Conservation (phyloP, 768 basidiomycete species). For the Amylocystis lapponica region DNA sequence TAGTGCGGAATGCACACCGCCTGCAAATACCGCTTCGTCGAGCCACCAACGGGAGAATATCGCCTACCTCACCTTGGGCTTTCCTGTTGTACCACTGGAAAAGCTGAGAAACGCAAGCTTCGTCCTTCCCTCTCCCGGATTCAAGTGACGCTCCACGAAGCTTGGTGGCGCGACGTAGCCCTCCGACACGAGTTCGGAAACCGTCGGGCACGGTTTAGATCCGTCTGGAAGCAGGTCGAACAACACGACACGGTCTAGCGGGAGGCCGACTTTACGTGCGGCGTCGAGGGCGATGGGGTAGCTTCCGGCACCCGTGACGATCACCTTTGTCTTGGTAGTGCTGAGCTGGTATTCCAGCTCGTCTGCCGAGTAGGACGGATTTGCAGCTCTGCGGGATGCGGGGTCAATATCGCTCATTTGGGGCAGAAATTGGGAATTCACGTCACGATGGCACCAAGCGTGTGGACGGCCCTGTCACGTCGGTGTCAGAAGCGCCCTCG, state of each 20-base stretch:
- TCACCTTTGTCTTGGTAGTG: conserved; percentile 17
- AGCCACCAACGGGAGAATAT: conserved; percentile 32
- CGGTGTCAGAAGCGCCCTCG: too few species aligned
- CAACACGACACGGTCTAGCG: conserved; percentile 16
- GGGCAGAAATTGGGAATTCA: conserved; percentile 25
- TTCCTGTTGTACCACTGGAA: conserved; percentile 73
- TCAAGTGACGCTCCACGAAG: conserved; percentile 47
- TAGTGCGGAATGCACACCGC: conserved; percentile 35
- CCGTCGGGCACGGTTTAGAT: conserved; percentile 21
- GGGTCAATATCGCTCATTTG: too few species aligned
- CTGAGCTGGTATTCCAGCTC: conserved; percentile 27
- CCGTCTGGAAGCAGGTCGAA: conserved; percentile 13
- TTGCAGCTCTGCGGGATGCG: conserved; percentile 19
- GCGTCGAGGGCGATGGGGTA: conserved; percentile 18
- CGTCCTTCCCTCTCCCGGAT: conserved; percentile 55
- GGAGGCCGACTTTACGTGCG: conserved; percentile 17
- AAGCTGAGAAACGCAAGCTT: conserved; percentile 70
- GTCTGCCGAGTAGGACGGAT: conserved; percentile 25
- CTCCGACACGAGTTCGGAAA: conserved; percentile 43
- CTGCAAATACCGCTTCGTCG: conserved; percentile 41
- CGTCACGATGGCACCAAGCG: conserved; percentile 53
- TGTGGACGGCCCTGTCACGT: conserved; percentile 47
- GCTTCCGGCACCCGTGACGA: conserved; percentile 20
- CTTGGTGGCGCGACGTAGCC: conserved; percentile 35
- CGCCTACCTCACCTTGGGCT: conserved; percentile 59